Conservation (phyloP, 345 rosid genomes). For the Eucalyptus regnans region DNA sequence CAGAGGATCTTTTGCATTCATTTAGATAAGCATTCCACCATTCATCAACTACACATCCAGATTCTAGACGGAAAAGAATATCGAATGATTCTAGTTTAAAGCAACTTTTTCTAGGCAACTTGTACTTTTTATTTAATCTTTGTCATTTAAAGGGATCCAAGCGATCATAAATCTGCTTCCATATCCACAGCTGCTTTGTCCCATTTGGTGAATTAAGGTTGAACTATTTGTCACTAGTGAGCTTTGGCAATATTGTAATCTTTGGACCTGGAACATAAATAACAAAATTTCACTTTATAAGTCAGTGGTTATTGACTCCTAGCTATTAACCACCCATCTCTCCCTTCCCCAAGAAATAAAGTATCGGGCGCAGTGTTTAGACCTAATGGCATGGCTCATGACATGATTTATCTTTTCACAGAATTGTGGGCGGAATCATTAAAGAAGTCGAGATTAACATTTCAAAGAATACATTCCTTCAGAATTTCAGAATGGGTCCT, state of each 20-base stretch:
- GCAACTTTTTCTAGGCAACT: not conserved
- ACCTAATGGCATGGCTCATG: not conserved
- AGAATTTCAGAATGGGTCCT: constrained; percentile 79
- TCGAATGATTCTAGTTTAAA: not conserved
- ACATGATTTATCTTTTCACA: constrained; percentile 14
- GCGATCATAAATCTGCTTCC: not conserved
- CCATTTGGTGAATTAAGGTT: not conserved
- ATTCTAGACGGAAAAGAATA: not conserved
- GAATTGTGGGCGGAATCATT: constrained; percentile 80
- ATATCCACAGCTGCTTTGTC: not conserved
- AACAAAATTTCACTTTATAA: not conserved
- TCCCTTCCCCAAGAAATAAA: not conserved
- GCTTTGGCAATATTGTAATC: not conserved
- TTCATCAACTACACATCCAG: not conserved
- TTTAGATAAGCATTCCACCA: not conserved
- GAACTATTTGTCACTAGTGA: not conserved
- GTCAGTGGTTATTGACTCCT: not conserved
- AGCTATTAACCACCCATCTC: not conserved
- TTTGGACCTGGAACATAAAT: not conserved
- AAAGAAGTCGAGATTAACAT: constrained; percentile 87
- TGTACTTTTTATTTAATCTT: not conserved
- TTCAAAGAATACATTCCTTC: constrained; percentile 71
- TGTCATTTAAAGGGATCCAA: not conserved
- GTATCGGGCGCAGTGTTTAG: not conserved
- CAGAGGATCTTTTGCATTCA: not conserved